These are phyloP conservation scores for Volutella citrinella DNA, from an alignment of 2,329 filamentous ascomycete genomes.

Conservation along the genomic window DNA sequence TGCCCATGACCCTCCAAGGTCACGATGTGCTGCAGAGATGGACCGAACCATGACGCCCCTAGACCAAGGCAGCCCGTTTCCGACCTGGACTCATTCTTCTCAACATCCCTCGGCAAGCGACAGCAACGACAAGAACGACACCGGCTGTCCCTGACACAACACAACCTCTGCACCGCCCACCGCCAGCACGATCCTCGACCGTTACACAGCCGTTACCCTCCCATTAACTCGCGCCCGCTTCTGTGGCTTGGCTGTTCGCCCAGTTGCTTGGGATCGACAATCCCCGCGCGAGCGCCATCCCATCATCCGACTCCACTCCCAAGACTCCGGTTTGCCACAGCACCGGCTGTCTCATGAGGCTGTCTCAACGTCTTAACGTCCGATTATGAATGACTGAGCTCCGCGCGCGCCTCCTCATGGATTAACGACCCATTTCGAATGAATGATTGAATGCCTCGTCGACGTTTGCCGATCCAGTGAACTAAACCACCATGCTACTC, in stretches of 20 bases:
- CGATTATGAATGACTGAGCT: not conserved
- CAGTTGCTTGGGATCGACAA: not conserved
- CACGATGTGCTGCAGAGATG: constrained; percentile 27
- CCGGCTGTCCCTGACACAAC: no score
- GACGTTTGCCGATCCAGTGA: constrained; percentile 14
- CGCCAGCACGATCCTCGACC: not conserved
- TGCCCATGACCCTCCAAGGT: constrained; percentile 20
- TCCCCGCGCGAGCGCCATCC: no score
- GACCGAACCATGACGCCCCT: constrained; percentile 28
- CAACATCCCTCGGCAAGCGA: not conserved
- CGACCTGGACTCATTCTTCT: not conserved
- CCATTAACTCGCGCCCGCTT: no score
- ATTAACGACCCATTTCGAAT: constrained; percentile 2
- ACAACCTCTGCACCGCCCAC: constrained; percentile 4
- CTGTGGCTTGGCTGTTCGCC: constrained; percentile 5
- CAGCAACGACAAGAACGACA: no score
- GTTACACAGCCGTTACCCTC: not conserved
- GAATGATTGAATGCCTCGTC: constrained; percentile 16
- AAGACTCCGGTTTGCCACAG: not conserved
- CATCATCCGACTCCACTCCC: constrained; percentile 10
- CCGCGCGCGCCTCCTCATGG: not conserved
- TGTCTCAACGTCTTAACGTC: not conserved
- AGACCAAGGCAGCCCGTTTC: constrained; percentile 21
- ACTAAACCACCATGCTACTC: constrained; percentile 45
- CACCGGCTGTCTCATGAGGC: no score